Conservation (phyloP, 148 eudicot genomes). For the Mesembryanthemum crystallinum region DNA sequence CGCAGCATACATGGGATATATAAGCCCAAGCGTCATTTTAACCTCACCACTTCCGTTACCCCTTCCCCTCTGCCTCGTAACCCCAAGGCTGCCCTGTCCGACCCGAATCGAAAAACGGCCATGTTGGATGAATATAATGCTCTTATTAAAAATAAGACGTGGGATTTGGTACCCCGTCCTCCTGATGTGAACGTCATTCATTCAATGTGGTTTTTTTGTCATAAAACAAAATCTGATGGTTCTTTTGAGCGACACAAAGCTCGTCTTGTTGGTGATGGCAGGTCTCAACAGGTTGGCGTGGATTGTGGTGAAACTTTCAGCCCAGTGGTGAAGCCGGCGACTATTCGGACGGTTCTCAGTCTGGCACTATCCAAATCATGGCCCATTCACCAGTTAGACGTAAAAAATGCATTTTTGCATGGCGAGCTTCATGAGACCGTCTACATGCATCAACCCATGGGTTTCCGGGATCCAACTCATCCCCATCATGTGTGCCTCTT, state of each 20-base stretch:
- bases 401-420: not conserved
- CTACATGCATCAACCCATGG: not conserved
- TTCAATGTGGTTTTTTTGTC: not conserved
- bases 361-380: not conserved
- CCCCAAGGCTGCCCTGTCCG: not conserved
- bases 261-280: not conserved
- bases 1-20: not conserved
- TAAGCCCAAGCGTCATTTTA: not conserved
- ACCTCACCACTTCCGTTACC: not conserved
- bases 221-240: not conserved
- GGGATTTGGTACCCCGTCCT: slow-evolving; percentile 8
- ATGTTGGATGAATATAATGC: not conserved
- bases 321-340: not conserved
- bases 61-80: not conserved
- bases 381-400: slow-evolving; percentile 1
- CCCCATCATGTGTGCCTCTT: not conserved
- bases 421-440: not conserved
- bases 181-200: not conserved
- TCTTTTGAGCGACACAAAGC: no score
- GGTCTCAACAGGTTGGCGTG: no score
- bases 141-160: not conserved
- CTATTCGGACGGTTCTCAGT: not conserved
- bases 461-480: not conserved
- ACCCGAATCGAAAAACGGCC: not conserved
- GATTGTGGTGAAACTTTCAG: not conserved